A percentile compares a stretch with the other conserved stretches of the same genome.
These are phyloP conservation scores for Lactuca saligna DNA, from an alignment of 129 eudicot species.

Conservation along the genomic window DNA sequence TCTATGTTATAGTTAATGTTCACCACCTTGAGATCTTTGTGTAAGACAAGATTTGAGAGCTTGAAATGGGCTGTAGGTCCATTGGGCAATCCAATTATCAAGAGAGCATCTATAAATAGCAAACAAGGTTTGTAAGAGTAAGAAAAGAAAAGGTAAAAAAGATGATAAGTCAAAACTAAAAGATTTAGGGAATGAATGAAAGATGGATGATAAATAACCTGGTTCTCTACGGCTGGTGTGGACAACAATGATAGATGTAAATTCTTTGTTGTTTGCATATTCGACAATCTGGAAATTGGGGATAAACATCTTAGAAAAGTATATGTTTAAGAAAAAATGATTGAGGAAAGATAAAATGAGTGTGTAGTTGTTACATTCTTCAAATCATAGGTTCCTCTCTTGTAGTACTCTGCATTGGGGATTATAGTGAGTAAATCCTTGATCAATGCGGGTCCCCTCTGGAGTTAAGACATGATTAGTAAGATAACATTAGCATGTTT, in stretches of 20 bases:
- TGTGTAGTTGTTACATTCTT: conserved; percentile 56
- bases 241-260: conserved; percentile 78
- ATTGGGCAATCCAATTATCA: conserved; percentile 79
- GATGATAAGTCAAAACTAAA: background rate
- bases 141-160: background rate
- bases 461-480: conserved; percentile 14
- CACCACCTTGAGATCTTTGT: conserved; percentile 85
- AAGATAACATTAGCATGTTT: conserved; percentile 5
- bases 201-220: conserved; percentile 41
- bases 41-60: conserved; percentile 73
- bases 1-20: background rate
- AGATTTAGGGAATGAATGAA: background rate
- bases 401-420: conserved; percentile 78
- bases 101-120: conserved; percentile 61
- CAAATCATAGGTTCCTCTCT: conserved; percentile 96
- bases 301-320: background rate
- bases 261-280: conserved; percentile 82
- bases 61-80: conserved; percentile 99
- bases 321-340: background rate
- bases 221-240: conserved; percentile 98
- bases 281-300: conserved; percentile 62
- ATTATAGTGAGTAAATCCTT: conserved; percentile 66
- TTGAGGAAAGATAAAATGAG: background rate
- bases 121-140: background rate
- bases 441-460: conserved; percentile 95